phyloP scores from a whole-genome alignment of 1,139 yeast species.

The Yamadazyma conglobata region DNA sequence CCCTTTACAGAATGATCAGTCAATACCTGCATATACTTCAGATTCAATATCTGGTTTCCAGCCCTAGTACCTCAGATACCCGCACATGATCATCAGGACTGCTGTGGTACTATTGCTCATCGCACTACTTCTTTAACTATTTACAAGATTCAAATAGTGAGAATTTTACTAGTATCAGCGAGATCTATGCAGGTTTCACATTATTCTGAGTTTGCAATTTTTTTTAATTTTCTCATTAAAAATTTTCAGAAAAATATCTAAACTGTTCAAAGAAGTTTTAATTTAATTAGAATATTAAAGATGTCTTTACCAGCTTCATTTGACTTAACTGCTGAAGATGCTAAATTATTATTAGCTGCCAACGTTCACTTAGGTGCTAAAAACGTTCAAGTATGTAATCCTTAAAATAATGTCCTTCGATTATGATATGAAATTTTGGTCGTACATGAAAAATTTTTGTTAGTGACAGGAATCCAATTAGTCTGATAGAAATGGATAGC shows the following conservation, averaged over 20 bases:
- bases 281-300: conserved; percentile 15
- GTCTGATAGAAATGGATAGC: no score
- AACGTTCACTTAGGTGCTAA: conserved; percentile 99
- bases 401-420: no score
- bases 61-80: neutral
- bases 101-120: neutral
- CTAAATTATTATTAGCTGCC: conserved; percentile 99
- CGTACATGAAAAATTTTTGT: no score
- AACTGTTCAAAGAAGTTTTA: conserved; percentile 8
- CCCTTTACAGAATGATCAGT: no score
- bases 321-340: conserved; percentile 96
- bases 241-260: conserved; percentile 11
- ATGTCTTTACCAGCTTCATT: conserved; percentile 91
- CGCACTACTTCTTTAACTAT: conserved; percentile 2
- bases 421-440: no score
- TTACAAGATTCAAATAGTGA: no score
- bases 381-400: conserved; percentile 96
- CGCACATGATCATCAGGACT: conserved; percentile 4
- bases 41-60: conserved; percentile 3
- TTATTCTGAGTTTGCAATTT: conserved; percentile 1
- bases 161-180: no score
- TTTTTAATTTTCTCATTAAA: conserved; percentile 12
- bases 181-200: no score
- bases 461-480: no score
- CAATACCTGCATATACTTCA: no score